These are phyloP conservation scores for Gossypium sturtianum DNA, from an alignment of 345 rosid species.

Conservation along the genomic window DNA sequence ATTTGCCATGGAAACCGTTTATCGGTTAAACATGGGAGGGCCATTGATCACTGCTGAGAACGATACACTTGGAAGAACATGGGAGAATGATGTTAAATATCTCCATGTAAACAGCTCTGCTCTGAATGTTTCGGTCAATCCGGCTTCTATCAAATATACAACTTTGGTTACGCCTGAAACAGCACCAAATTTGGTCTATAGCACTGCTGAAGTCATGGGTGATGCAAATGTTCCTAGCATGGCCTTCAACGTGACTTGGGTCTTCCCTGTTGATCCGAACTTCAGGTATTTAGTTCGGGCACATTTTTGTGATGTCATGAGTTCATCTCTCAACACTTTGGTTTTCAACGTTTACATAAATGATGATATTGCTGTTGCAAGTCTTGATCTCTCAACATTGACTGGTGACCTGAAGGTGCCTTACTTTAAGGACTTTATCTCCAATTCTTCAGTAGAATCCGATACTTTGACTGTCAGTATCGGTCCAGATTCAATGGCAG, in stretches of 20 bases:
- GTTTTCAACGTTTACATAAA: conserved; percentile 81
- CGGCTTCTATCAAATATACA: conserved; percentile 57
- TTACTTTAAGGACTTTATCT: conserved; percentile 68
- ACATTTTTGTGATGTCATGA: conserved; percentile 84
- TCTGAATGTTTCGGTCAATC: conserved; percentile 52
- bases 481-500: conserved; percentile 72
- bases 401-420: conserved; percentile 52
- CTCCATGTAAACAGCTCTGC: conserved; percentile 90
- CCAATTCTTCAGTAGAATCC: conserved; percentile 55
- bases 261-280: conserved; percentile 52
- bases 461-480: conserved; percentile 65
- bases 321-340: conserved; percentile 63
- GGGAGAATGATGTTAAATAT: conserved; percentile 81
- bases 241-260: conserved; percentile 94
- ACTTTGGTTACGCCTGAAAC: conserved; percentile 43
- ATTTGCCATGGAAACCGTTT: conserved; percentile 76
- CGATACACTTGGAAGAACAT: conserved; percentile 84
- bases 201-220: conserved; percentile 85
- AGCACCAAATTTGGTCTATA: conserved; percentile 91
- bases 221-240: conserved; percentile 59
- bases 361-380: conserved; percentile 56
- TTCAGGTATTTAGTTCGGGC: conserved; percentile 80
- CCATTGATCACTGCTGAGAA: conserved; percentile 77
- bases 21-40: conserved; percentile 91
- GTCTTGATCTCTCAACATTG: conserved; percentile 67